These are phyloP conservation scores for Elaeagnus macrophylla DNA, from an alignment of 306 rosid genomes.

Conservation along the genomic window DNA sequence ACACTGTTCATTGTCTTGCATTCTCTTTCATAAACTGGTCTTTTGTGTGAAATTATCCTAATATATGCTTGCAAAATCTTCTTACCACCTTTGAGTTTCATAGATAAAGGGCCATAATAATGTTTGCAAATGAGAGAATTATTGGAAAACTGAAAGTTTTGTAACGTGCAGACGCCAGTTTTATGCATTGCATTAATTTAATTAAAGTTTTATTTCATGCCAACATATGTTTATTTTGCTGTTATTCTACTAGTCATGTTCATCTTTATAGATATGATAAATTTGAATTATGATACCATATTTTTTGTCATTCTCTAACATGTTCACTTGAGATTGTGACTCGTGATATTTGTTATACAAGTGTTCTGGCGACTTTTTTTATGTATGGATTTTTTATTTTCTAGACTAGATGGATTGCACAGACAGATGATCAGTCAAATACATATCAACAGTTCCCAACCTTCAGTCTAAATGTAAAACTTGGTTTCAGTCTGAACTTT, in stretches of 20 bases:
- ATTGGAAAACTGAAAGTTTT: constrained; percentile 27
- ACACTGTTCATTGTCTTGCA: constrained; percentile 73
- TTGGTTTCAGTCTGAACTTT: no score
- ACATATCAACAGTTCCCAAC: no score
- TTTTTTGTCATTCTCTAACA: no score
- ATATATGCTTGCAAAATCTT: constrained; percentile 10
- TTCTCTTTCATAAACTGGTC: constrained; percentile 94
- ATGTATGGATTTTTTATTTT: no score
- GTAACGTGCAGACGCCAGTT: constrained; percentile 25
- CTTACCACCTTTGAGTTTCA: constrained; percentile 19
- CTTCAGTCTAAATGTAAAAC: no score
- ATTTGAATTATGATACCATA: no score
- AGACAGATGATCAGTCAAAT: no score
- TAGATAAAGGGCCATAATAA: not conserved
- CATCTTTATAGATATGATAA: not conserved
- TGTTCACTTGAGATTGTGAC: no score
- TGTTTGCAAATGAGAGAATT: constrained; percentile 5
- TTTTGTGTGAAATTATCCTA: constrained; percentile 54
- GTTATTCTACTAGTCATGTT: not conserved
- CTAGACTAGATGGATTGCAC: no score
- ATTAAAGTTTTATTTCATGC: constrained; percentile 40
- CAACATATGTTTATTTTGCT: not conserved
- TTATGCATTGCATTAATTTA: constrained; percentile 42
- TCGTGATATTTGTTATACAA: no score
- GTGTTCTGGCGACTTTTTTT: no score